These are phyloP conservation scores for Pichia sporocuriosa DNA, from an alignment of 805 yeast species.

Conservation along the genomic window DNA sequence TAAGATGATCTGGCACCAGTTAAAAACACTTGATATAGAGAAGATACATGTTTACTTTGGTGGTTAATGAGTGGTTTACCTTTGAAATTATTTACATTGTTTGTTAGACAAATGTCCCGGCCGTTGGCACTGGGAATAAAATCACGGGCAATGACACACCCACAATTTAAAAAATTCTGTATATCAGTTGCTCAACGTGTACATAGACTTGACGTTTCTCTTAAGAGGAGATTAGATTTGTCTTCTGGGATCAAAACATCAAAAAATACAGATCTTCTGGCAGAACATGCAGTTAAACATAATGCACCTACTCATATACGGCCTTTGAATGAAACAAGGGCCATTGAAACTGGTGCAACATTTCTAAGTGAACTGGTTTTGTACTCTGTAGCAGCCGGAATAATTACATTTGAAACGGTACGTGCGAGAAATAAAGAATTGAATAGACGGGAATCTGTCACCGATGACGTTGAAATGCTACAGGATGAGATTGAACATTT, in stretches of 20 bases:
- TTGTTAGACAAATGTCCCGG: constrained; percentile 69
- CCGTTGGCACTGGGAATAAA: constrained; percentile 71
- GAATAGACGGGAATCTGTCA: constrained; percentile 15
- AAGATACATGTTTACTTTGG: no score
- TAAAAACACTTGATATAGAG: background rate
- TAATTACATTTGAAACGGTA: constrained; percentile 64
- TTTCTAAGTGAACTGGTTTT: constrained; percentile 63
- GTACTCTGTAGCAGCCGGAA: constrained; percentile 73
- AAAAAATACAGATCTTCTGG: background rate
- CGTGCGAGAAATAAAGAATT: constrained; percentile 53
- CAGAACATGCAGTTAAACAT: constrained; percentile 35
- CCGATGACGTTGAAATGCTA: constrained; percentile 63
- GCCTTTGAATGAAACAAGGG: constrained; percentile 42
- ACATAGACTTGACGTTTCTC: constrained; percentile 39
- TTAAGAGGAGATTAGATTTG: background rate
- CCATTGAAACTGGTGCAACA: constrained; percentile 62
- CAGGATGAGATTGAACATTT: constrained; percentile 64
- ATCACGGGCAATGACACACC: constrained; percentile 69
- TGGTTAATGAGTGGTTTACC: constrained; percentile 81
- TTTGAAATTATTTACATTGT: constrained; percentile 61
- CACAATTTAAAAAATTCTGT: constrained; percentile 53
- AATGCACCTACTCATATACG: background rate
- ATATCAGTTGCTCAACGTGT: constrained; percentile 65
- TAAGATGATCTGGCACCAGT: no score
- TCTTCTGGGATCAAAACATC: background rate